Conservation (phyloP, 2,329 filamentous ascomycete species). For the Stromatinia cepivora region DNA sequence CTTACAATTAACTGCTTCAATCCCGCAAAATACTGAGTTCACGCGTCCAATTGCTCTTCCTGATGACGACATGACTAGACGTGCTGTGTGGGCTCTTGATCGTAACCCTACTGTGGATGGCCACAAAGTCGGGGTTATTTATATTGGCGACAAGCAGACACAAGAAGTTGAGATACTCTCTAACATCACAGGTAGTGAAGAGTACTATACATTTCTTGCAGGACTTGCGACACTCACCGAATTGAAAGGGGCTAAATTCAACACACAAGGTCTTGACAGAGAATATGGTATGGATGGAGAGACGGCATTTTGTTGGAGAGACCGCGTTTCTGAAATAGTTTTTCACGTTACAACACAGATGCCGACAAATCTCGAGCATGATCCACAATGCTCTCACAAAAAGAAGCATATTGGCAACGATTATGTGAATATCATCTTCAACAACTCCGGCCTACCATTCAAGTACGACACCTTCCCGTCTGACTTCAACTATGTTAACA, state of each 20-base stretch:
- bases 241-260: conserved; percentile 81
- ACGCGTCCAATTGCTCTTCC: conserved; percentile 76
- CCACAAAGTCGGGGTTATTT: conserved; percentile 93
- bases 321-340: conserved; percentile 90
- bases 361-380: conserved; percentile 79
- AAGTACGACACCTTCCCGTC: conserved; percentile 89
- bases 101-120: conserved; percentile 87
- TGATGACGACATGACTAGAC: conserved; percentile 51
- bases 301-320: conserved; percentile 90
- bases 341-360: conserved; percentile 98
- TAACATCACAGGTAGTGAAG: conserved; percentile 81
- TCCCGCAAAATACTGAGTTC: conserved; percentile 56
- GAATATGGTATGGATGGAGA: conserved; percentile 77
- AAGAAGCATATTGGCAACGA: conserved; percentile 97
- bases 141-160: conserved; percentile 84
- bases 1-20: conserved; percentile 65
- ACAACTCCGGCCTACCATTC: conserved; percentile 89
- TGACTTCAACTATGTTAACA: conserved; percentile 95
- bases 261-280: conserved; percentile 87
- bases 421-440: conserved; percentile 97
- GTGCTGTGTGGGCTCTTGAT: conserved; percentile 81
- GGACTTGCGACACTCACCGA: conserved; percentile 79
- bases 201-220: conserved; percentile 83
- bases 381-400: conserved; percentile 77
- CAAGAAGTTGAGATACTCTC: conserved; percentile 80